phyloP scores from a whole-genome alignment of 371 early-diverging fungal genomes.

The Zancudomyces culisetae region DNA sequence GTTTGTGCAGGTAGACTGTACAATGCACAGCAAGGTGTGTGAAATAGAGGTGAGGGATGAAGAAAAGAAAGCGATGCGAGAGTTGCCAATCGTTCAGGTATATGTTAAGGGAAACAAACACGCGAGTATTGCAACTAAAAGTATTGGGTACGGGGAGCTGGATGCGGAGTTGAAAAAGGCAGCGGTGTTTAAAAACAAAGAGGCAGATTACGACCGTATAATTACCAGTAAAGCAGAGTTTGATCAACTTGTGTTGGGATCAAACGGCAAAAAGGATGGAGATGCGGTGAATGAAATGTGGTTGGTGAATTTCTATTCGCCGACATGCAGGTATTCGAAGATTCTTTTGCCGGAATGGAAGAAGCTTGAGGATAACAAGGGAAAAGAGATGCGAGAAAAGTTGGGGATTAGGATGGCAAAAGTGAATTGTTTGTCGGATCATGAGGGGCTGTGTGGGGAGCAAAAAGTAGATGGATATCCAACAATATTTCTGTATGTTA shows the following conservation, averaged over 20 bases:
- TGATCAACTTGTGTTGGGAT: not conserved
- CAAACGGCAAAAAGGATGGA: slow-evolving; percentile 11
- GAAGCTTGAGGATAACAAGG: slow-evolving; percentile 14
- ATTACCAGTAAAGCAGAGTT: not conserved
- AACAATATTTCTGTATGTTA: slow-evolving; percentile 36
- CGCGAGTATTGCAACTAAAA: not conserved
- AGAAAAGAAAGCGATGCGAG: not conserved
- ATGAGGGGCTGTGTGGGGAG: slow-evolving; percentile 40
- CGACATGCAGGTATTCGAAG: slow-evolving; percentile 17
- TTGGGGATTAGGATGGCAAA: slow-evolving; percentile 44
- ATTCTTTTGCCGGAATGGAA: slow-evolving; percentile 19
- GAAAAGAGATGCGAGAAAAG: slow-evolving; percentile 5
- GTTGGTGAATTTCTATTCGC: slow-evolving; percentile 24
- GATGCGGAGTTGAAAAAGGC: slow-evolving; percentile 12
- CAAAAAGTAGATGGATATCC: slow-evolving; percentile 38
- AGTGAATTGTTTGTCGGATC: slow-evolving; percentile 53
- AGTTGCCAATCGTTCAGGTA: not conserved
- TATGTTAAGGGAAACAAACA: not conserved
- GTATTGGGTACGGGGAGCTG: not conserved
- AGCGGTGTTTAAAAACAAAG: slow-evolving; percentile 10
- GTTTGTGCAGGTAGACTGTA: not conserved
- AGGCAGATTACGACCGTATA: too few species aligned
- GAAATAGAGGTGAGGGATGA: too few species aligned
- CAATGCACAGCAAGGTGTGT: not conserved
- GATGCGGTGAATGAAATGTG: slow-evolving; percentile 12